Evolutionary conservation across 2,329 filamentous ascomycete species (phyloP), one percentile per base, ranked within the genome.

Genomic region (Chaetomiaceae sp.): DNA sequence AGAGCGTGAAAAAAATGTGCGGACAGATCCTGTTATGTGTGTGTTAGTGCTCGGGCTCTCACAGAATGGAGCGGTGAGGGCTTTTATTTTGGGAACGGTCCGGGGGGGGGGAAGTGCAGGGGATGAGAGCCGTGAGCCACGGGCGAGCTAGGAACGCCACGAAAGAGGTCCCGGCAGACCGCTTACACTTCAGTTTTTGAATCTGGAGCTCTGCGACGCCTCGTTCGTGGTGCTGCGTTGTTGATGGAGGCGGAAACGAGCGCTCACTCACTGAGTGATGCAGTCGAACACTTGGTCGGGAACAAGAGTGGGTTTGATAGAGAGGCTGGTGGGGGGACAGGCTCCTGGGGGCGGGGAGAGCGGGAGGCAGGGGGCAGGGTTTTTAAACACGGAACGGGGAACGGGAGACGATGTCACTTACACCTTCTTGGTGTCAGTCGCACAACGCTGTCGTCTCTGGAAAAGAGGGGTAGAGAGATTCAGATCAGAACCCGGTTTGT

Each of bases 21-120:
- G 53, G 42, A 39, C 46, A 51, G 47, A 47, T 49, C 52, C 51
- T 57, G 53, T 52, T 56, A 53, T 53, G 49, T 38, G 49, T 56
- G 57, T 60, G 59, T 57, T 57, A 43, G 48, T 49, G 36, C 40
- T 35, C 9, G 22, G 22, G 22, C 22, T 6, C 22, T 38, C 42
- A 18, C 45, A 37, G 43, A 47, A 45, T 42, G 48, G 30, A 57
- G 56, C 57, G 58, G 57, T 59, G 57, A 58, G 58, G 49, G 50
- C 39, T 52, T 50, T 57, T 59, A 53, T 56, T 57, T 54, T 55
- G 47, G 53, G 55, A 42, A 34, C 22, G 39, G 45, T 45, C 49
- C 44, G 48, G 54, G 52, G 50, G 42, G 38, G 32, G 32, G 49
- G 45, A n/a, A n/a, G 33, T 29, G 46, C 30, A 47, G 51, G 43